These are phyloP conservation scores for Trichoderma gamsii DNA, from an alignment of 495 filamentous ascomycete genomes.

Conservation along the genomic window DNA sequence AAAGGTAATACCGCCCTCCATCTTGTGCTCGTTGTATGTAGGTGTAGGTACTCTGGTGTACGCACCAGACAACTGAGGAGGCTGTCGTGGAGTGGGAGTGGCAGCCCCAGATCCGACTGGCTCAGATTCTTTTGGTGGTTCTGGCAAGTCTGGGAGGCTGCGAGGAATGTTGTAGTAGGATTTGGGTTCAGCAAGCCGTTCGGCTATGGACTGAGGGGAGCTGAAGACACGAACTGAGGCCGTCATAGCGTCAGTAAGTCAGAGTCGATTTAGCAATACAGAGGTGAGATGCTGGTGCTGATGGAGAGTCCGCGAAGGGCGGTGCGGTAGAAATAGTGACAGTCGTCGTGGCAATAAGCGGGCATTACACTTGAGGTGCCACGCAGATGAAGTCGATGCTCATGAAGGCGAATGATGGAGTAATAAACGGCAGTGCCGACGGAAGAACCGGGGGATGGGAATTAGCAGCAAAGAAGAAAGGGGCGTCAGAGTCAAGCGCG, in stretches of 20 bases:
- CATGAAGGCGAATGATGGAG: not conserved
- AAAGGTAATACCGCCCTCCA: slow-evolving; percentile 70
- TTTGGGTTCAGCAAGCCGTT: slow-evolving; percentile 46
- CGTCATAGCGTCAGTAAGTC: slow-evolving; percentile 41
- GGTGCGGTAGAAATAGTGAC: slow-evolving; percentile 87
- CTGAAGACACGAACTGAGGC: slow-evolving; percentile 57
- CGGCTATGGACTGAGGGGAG: slow-evolving; percentile 64
- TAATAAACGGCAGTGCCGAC: not conserved
- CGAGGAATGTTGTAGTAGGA: slow-evolving; percentile 27
- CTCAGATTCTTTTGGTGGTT: slow-evolving; percentile 26
- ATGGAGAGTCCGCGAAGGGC: slow-evolving; percentile 77
- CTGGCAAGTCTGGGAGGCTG: slow-evolving; percentile 27
- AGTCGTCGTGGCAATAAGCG: slow-evolving; percentile 77
- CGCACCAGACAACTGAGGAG: not conserved
- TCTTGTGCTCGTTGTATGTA: slow-evolving; percentile 34
- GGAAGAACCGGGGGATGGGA: not conserved
- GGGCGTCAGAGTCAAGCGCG: not conserved
- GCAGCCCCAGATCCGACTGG: not conserved
- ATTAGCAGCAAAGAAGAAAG: not conserved
- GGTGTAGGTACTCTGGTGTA: slow-evolving; percentile 28
- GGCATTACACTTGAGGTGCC: slow-evolving; percentile 56
- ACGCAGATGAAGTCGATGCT: slow-evolving; percentile 3
- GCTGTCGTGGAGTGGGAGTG: not conserved
- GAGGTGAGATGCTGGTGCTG: slow-evolving; percentile 64
- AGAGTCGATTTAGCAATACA: slow-evolving; percentile 53